Percentiles rank a stretch among this genome's conserved stretches.
Evolutionary conservation across 2,329 filamentous ascomycete genomes (phyloP).

Genomic region (Pseudogymnoascus sp.): DNA sequence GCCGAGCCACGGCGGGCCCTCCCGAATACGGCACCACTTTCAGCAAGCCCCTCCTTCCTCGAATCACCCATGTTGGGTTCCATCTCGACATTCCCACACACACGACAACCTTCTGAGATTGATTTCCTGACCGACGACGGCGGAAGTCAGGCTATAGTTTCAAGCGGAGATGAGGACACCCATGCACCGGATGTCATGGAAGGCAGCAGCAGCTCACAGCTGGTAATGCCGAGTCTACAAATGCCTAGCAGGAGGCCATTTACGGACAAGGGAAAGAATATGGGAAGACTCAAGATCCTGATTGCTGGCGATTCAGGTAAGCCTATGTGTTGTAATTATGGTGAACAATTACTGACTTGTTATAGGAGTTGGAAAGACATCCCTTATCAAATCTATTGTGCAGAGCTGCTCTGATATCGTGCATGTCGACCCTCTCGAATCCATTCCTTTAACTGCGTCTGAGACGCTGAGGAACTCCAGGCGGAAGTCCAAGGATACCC

Average conservation of each 20-base stretch:
- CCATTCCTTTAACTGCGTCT: conserved; percentile 29
- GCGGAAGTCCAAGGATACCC: conserved; percentile 19
- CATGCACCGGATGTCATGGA: conserved; percentile 37
- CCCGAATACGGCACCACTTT: conserved; percentile 31
- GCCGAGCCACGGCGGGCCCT: conserved; percentile 20
- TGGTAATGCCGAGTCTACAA: conserved; percentile 95
- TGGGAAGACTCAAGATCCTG: conserved; percentile 85
- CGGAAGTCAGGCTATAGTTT: conserved; percentile 30
- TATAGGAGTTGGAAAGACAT: conserved; percentile 77
- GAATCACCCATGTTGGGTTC: conserved; percentile 36
- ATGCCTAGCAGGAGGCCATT: conserved; percentile 88
- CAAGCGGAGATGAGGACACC: conserved; percentile 27
- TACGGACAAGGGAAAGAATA: conserved; percentile 72
- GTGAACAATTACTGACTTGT: conserved; percentile 13
- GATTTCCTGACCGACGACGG: conserved; percentile 42
- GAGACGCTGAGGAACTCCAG: conserved; percentile 23
- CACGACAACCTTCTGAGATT: conserved; percentile 44
- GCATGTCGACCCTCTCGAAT: conserved; percentile 65
- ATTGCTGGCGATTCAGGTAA: conserved; percentile 71
- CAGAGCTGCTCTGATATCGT: conserved; percentile 87
- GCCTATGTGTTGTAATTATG: conserved; percentile 14
- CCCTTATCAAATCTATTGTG: conserved; percentile 79
- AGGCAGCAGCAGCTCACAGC: conserved; percentile 57
- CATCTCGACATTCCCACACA: conserved; percentile 42
- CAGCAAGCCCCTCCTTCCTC: conserved; percentile 39